phyloP scores from a whole-genome alignment of 495 filamentous ascomycete species.

The Aspergillus hancockii region DNA sequence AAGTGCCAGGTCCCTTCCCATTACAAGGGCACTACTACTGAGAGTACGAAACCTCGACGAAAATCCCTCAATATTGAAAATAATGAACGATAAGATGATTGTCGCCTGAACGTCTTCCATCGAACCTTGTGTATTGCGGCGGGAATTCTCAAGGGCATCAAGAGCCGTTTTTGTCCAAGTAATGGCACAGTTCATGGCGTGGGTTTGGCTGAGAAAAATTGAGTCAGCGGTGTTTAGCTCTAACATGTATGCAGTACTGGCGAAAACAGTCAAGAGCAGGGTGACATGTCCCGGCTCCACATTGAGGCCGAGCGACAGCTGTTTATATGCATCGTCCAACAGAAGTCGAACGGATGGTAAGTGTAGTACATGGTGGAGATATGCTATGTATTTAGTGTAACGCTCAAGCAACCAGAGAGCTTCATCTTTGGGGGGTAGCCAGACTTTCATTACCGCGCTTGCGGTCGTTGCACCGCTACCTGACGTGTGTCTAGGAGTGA shows the following conservation, averaged over 20 bases:
- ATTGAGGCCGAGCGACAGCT: not conserved
- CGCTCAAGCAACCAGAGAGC: conserved; percentile 7
- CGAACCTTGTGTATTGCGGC: not conserved
- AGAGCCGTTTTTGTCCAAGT: not conserved
- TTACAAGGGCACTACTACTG: not conserved
- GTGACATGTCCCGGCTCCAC: not conserved
- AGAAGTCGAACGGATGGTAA: not conserved
- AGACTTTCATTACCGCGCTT: not conserved
- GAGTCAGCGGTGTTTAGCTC: not conserved
- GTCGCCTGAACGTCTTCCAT: conserved; percentile 1
- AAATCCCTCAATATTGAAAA: conserved; percentile 1
- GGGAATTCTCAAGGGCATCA: not conserved
- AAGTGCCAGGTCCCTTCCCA: not conserved
- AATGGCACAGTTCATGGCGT: not conserved
- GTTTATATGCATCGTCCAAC: not conserved
- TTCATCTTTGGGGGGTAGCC: conserved; percentile 5
- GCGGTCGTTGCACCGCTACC: too few relatives aligned
- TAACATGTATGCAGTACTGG: not conserved
- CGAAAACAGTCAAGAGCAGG: not conserved
- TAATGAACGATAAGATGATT: not conserved
- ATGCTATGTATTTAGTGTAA: conserved; percentile 1
- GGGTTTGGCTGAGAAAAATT: not conserved
- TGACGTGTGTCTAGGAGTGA: not conserved
- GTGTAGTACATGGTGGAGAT: not conserved
- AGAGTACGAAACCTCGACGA: not conserved